Conservation (phyloP, 768 basidiomycete species). For the Mycena filopes region DNA sequence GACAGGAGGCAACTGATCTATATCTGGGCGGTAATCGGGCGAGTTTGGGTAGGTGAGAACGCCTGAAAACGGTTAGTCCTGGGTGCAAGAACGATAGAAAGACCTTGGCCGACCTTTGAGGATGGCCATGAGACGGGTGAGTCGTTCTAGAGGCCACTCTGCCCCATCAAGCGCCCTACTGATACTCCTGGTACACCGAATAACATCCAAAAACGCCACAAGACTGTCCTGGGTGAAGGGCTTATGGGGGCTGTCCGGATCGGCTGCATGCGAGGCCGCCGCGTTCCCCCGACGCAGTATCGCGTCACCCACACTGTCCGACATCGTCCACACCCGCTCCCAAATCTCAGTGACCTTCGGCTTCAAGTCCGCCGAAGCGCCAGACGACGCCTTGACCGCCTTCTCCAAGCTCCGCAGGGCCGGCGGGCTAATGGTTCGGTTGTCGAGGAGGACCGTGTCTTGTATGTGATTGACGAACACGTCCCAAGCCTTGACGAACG, state of each 20-base stretch:
- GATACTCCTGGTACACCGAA: constrained; percentile 66
- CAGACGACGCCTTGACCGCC: constrained; percentile 69
- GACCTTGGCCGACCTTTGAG: constrained; percentile 66
- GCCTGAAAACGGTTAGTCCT: constrained; percentile 50
- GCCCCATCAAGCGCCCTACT: constrained; percentile 57
- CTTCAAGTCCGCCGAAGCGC: constrained; percentile 53
- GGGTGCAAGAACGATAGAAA: neutral
- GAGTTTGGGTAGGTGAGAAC: constrained; percentile 84
- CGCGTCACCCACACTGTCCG: constrained; percentile 71
- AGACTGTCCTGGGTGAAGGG: constrained; percentile 89
- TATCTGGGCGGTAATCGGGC: constrained; percentile 89
- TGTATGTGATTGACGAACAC: constrained; percentile 79
- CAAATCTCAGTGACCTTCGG: constrained; percentile 57
- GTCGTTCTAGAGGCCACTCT: constrained; percentile 75
- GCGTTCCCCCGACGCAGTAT: constrained; percentile 49
- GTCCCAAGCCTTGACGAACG: constrained; percentile 79
- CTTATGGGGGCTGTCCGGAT: constrained; percentile 41
- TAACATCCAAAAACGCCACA: constrained; percentile 80
- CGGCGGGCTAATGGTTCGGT: constrained; percentile 79
- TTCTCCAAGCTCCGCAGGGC: constrained; percentile 87
- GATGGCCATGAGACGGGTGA: constrained; percentile 78
- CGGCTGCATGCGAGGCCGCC: constrained; percentile 16
- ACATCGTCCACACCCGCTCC: constrained; percentile 76
- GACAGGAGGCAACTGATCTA: constrained; percentile 82
- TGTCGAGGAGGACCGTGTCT: constrained; percentile 74